phyloP scores from a whole-genome alignment of 352 stramenopile species.

The Pythium aphanidermatum region DNA sequence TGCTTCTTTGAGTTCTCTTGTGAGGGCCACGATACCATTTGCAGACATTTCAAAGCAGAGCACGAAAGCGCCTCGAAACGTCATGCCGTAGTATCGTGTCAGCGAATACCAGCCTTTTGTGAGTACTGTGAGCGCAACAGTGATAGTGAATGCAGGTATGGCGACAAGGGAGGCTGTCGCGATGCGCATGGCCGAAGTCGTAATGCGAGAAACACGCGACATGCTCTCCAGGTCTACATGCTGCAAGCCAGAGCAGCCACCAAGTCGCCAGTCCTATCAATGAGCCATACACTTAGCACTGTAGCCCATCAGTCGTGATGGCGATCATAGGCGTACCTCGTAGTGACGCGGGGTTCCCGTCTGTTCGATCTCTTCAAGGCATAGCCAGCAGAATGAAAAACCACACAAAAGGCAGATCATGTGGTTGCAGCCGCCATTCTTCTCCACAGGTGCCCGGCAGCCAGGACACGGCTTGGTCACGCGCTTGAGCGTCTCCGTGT shows the following conservation, averaged over 20 bases:
- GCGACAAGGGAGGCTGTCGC: too few species aligned
- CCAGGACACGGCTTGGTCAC: constrained; percentile 85
- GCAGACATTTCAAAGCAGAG: too few species aligned
- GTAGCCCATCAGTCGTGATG: too few species aligned
- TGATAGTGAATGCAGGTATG: too few species aligned
- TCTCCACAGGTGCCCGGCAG: constrained; percentile 86
- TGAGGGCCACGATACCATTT: too few species aligned
- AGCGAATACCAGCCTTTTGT: too few species aligned
- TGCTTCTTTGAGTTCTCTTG: too few species aligned
- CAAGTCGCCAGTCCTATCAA: background rate
- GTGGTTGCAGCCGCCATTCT: constrained; percentile 87
- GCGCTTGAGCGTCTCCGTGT: constrained; percentile 80
- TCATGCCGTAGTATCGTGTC: too few species aligned
- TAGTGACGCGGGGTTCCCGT: constrained; percentile 6
- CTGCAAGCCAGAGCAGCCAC: constrained; percentile 4
- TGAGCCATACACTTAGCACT: too few species aligned
- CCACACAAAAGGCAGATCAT: constrained; percentile 88
- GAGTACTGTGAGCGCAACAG: background rate
- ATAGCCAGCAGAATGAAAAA: constrained; percentile 91
- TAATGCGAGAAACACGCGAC: background rate
- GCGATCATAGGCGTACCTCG: too few species aligned
- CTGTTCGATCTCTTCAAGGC: constrained; percentile 76
- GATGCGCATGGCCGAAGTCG: too few species aligned
- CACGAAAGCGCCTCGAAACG: too few species aligned
- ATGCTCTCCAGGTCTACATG: background rate